Evolutionary conservation across 2,329 filamentous ascomycete species (phyloP).

Genomic region (Neocatenulostroma microsporum): DNA sequence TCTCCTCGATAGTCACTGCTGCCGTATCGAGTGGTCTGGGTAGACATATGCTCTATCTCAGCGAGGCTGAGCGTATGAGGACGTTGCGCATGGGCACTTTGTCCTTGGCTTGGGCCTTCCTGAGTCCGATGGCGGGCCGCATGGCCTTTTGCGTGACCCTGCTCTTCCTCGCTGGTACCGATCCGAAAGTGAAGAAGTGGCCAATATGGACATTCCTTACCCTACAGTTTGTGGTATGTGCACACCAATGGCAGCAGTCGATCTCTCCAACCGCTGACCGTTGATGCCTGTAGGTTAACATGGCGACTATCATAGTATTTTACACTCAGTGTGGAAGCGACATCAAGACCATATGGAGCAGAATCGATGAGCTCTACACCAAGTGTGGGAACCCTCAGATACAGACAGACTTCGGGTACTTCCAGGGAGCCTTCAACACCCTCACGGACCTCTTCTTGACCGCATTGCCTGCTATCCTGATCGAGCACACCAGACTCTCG

Average conservation of each 20-base stretch:
- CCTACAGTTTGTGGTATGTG: slow-evolving; percentile 14
- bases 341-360: slow-evolving; percentile 15
- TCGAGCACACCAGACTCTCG: slow-evolving; percentile 22
- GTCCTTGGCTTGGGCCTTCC: slow-evolving; percentile 18
- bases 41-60: slow-evolving; percentile 20
- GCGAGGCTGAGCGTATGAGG: slow-evolving; percentile 8
- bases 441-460: slow-evolving; percentile 25
- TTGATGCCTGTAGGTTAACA: slow-evolving; percentile 20
- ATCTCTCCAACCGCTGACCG: too few relatives aligned
- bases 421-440: slow-evolving; percentile 23
- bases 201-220: slow-evolving; percentile 21
- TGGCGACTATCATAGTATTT: slow-evolving; percentile 17
- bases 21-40: slow-evolving; percentile 20
- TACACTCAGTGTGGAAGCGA: slow-evolving; percentile 22
- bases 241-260: too few relatives aligned
- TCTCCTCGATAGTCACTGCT: slow-evolving; percentile 18
- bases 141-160: slow-evolving; percentile 24
- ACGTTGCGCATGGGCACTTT: slow-evolving; percentile 18
- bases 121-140: slow-evolving; percentile 22
- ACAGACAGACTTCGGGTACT: slow-evolving; percentile 16
- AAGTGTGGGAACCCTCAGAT: slow-evolving; percentile 16
- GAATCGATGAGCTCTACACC: slow-evolving; percentile 2
- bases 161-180: slow-evolving; percentile 21
- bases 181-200: slow-evolving; percentile 21
- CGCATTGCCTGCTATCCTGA: slow-evolving; percentile 22